A percentile compares a stretch with the other conserved stretches of the same genome.
Evolutionary conservation across 2,329 filamentous ascomycete genomes (phyloP).

Genomic region (Nothopassalora personata): DNA sequence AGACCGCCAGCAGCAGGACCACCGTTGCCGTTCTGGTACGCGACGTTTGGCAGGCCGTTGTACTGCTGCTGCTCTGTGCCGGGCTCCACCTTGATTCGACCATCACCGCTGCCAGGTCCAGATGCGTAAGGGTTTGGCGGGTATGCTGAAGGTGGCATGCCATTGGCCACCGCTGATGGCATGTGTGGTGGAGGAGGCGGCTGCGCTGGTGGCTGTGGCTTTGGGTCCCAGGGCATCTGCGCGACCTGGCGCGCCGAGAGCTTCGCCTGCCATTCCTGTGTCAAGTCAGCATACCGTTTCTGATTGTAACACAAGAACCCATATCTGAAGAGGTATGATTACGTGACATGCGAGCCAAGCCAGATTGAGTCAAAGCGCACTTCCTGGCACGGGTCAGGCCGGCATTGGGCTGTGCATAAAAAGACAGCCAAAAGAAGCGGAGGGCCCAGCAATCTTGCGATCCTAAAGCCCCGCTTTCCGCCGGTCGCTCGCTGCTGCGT

Average conservation of each 20-base stretch:
- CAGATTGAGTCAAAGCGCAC: conserved; percentile 18
- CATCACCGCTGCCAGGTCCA: conserved; percentile 38
- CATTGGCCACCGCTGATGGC: conserved; percentile 18
- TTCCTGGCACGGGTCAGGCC: conserved; percentile 4
- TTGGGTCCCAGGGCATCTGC: conserved; percentile 91
- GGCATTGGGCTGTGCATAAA: conserved; percentile 38
- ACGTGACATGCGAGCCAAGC: neutral
- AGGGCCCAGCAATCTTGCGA: conserved; percentile 35
- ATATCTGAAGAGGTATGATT: neutral
- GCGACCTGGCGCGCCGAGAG: conserved; percentile 80
- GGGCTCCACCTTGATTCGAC: conserved; percentile 51
- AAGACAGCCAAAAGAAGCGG: conserved; percentile 42
- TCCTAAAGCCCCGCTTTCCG: conserved; percentile 40
- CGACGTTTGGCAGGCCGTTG: conserved; percentile 24
- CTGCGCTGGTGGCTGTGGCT: conserved; percentile 56
- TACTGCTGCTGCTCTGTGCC: conserved; percentile 31
- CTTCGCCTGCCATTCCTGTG: conserved; percentile 88
- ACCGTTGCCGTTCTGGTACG: conserved; percentile 18
- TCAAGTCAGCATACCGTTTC: conserved; percentile 10
- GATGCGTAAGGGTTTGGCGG: conserved; percentile 12
- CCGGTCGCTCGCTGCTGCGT: conserved; percentile 21
- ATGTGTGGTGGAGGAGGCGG: conserved; percentile 19
- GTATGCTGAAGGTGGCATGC: conserved; percentile 20
- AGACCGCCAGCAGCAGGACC: conserved; percentile 36
- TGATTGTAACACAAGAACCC: neutral